Evolutionary conservation across 2,329 filamentous ascomycete species (phyloP), one percentile per base, ranked within the genome.

Genomic region (Cercospora nicotianae): DNA sequence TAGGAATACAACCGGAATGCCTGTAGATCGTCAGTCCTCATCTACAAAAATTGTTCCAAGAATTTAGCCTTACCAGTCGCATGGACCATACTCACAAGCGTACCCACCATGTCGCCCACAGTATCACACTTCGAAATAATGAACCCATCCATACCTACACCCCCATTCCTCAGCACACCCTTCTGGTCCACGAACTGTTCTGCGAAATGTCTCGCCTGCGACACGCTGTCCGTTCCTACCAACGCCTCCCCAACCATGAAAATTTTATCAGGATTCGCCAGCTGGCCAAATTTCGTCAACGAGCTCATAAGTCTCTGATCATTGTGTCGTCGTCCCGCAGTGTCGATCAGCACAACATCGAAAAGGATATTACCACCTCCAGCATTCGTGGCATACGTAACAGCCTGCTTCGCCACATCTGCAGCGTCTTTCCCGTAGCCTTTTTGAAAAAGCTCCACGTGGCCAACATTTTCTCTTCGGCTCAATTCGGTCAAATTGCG

Each of bases 81-180:
- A 81, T 98, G 94, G 45, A 99, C 94, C 84, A 99, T 94, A 78
- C 92, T 97, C 70, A 99, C 95, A 71, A 99, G 84, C 2, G 94
- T 97, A 2, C 90, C 93, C 53, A 97, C 93, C 94, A 98, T 98
- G 81, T 97, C 94, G n/a, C 95, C 96, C 42, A 99, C 96, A 0
- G 95, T 99, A 82, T 99, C 95, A 79, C 95, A 98, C 81, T 99
- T 99, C 69, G 91, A 94, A 75, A 99, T 97, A 78, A 99, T 97
- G 80, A 99, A 99, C 5, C 95, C 95, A 80, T 99, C 96, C 42
- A 99, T 85, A 30, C 87, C 87, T 66, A 94, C 85, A 33, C 95
- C 96, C 30, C 75, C 72, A 53, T 77, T 78, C 30, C 77, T 72
- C 68, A 77, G 68, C 61, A 72, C 67, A 16, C 77, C 77, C 73